These are phyloP conservation scores for Verticillium isaacii DNA, from an alignment of 2,329 filamentous ascomycete genomes.

Conservation along the genomic window DNA sequence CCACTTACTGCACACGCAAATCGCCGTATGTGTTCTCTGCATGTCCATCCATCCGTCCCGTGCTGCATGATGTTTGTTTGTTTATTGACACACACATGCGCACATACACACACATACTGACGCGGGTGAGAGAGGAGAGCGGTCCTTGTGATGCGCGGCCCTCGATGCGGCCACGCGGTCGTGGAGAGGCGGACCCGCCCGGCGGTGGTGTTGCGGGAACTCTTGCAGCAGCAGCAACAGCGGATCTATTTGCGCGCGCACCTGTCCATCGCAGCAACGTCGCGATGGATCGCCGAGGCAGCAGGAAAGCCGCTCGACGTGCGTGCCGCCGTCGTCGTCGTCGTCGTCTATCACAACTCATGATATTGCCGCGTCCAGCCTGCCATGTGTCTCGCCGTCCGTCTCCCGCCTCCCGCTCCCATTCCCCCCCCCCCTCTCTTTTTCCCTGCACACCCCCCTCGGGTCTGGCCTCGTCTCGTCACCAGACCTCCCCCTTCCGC, in stretches of 20 bases:
- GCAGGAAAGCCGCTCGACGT: neutral
- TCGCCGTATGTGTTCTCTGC: neutral
- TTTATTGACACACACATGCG: neutral
- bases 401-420: neutral
- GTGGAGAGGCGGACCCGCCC: neutral
- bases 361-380: neutral
- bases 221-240: too few species aligned
- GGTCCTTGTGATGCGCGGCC: neutral
- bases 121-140: neutral
- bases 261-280: neutral
- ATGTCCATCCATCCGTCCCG: neutral
- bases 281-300: too few species aligned
- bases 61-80: neutral
- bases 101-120: neutral
- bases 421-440: neutral
- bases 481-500: neutral
- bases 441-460: neutral
- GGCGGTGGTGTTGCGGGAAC: neutral
- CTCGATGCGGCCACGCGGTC: slow-evolving; percentile 2
- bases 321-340: neutral
- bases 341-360: neutral
- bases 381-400: neutral
- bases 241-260: neutral
- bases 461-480: neutral
- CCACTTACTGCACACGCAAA: neutral